Base-by-base conservation (phyloP, 495 filamentous ascomycete species). In the Podospora conica region DNA sequence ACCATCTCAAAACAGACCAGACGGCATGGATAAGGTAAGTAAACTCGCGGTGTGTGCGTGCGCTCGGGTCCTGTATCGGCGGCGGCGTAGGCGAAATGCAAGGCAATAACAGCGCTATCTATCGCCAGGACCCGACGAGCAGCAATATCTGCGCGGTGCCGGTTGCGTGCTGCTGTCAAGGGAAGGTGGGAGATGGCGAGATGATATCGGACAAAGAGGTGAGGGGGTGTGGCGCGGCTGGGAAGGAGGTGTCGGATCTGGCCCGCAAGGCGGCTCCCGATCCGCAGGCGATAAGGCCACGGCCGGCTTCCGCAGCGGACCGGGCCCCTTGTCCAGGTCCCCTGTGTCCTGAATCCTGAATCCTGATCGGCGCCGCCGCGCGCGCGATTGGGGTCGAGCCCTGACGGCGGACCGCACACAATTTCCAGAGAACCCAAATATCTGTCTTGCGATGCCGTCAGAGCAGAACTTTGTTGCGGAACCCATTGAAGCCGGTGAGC, bases 221-320 rank as follows among this genome's bases (percentile, higher is more conserved):
- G 33, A 29, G 31, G 10, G 58, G 20, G 20, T 33, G 28, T 8
- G 25, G 10, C 58, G 20, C 12, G 23, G 29, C 29, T 31, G 11
- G 29, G 29, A 31, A 29, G 25, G 33, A 8, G 25, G 22, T 27
- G 61, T 63, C 61, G 61, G 61, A 63, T 63, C 61, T 54, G 23
- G 61, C 21, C 29, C 61, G 23, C 22, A 10, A 63, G 61, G 61
- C 61, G 61, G 61, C 61, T 63, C 61, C 61, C 61, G 61, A 63
- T 62, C 60, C 29, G 29, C 11, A 31, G 29, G 60, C 61, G 61
- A 63, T 63, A 63, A 63, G 61, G 61, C 61, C 48, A 63, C 61
- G 48, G 59, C 18, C 33, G 59, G 59, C 61, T 53, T 53, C 61
- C 22, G 33, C 25, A 15, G 61, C 22, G 61, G 61, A 28, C 61